phyloP scores from a whole-genome alignment of 2,329 filamentous ascomycete species.

The Fusarium sp. region DNA sequence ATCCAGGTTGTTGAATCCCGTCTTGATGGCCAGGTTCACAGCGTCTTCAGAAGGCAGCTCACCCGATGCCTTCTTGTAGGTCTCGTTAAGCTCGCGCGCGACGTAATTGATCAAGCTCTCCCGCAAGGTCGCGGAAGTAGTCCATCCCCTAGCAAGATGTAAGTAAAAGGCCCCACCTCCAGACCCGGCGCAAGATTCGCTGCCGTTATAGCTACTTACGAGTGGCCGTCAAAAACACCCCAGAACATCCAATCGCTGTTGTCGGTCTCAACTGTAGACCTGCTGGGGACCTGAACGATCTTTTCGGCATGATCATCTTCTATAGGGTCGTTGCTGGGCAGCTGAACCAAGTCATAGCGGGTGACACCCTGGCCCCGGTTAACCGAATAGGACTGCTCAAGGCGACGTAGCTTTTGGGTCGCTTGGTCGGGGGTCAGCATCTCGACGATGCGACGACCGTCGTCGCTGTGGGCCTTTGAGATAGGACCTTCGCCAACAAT shows the following conservation, averaged over 20 bases:
- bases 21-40: constrained; percentile 91
- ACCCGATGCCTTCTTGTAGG: constrained; percentile 77
- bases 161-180: constrained; percentile 4
- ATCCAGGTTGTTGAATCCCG: constrained; percentile 86
- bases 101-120: constrained; percentile 93
- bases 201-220: constrained; percentile 62
- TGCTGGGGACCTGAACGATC: constrained; percentile 87
- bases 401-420: constrained; percentile 85
- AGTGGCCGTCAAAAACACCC: constrained; percentile 98
- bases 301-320: constrained; percentile 99
- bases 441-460: constrained; percentile 86
- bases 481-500: constrained; percentile 87
- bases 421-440: constrained; percentile 97
- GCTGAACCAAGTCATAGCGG: constrained; percentile 92
- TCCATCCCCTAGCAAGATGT: constrained; percentile 78
- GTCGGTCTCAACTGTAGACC: constrained; percentile 55
- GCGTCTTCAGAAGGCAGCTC: constrained; percentile 78
- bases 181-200: not conserved
- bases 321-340: constrained; percentile 96
- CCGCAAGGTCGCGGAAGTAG: constrained; percentile 93
- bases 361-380: constrained; percentile 90
- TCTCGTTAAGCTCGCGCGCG: constrained; percentile 88
- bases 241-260: constrained; percentile 99
- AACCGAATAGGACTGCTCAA: constrained; percentile 91
- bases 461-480: constrained; percentile 86